These are phyloP conservation scores for Scedosporium minutisporum DNA, from an alignment of 2,329 filamentous ascomycete species.

Conservation along the genomic window DNA sequence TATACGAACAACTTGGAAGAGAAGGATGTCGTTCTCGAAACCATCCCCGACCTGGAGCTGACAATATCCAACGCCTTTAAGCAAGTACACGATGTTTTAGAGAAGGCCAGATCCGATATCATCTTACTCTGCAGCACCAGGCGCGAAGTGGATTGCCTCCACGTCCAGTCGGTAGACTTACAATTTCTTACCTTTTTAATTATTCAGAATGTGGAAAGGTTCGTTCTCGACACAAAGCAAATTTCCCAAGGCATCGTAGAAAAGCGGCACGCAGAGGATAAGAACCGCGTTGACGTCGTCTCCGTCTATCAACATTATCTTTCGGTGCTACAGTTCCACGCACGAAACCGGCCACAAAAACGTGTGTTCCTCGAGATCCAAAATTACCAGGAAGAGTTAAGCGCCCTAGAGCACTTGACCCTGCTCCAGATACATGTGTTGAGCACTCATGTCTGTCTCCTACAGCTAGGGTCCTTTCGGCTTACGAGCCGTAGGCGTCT, in stretches of 20 bases:
- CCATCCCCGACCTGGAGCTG: background rate
- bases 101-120: constrained; percentile 8
- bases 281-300: background rate
- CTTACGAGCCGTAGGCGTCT: background rate
- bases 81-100: background rate
- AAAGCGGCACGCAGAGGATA: background rate
- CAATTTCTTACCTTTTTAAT: background rate
- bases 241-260: background rate
- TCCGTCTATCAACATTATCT: background rate
- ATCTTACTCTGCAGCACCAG: constrained; percentile 10
- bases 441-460: background rate
- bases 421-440: constrained; percentile 5
- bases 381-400: constrained; percentile 13
- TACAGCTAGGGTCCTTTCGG: background rate
- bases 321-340: constrained; percentile 9
- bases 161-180: constrained; percentile 5
- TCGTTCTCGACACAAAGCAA: background rate
- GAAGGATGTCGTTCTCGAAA: background rate
- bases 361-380: constrained; percentile 12
- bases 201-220: background rate
- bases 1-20: background rate
- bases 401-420: constrained; percentile 8
- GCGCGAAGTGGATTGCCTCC: constrained; percentile 6
- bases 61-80: background rate
- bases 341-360: constrained; percentile 9